Evolutionary conservation across 805 yeast genomes (phyloP).

Genomic region (Ogataea haglerorum): DNA sequence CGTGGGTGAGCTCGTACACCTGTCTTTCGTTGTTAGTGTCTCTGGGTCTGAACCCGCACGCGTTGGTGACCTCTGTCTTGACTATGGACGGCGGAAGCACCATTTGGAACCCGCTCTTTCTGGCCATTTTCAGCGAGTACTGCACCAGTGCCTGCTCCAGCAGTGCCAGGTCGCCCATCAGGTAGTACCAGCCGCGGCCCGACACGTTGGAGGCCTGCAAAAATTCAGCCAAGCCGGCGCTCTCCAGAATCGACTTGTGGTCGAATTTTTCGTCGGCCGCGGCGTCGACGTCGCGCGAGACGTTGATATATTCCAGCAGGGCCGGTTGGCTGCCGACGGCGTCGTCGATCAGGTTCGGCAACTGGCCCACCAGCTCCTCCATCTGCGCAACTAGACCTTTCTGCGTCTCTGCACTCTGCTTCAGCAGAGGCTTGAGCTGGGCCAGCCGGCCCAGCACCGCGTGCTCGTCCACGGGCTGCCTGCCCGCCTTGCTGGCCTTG

Average conservation of each 20-base stretch:
- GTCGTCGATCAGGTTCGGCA: slow-evolving; percentile 63
- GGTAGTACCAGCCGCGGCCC: slow-evolving; percentile 86
- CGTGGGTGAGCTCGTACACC: slow-evolving; percentile 56
- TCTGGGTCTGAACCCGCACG: slow-evolving; percentile 94
- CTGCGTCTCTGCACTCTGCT: slow-evolving; percentile 24
- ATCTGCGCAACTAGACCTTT: slow-evolving; percentile 37
- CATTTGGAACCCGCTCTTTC: slow-evolving; percentile 62
- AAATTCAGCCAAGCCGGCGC: slow-evolving; percentile 67
- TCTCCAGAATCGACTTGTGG: slow-evolving; percentile 70
- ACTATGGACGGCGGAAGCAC: slow-evolving; percentile 86
- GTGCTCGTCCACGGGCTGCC: slow-evolving; percentile 7
- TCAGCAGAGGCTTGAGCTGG: slow-evolving; percentile 29
- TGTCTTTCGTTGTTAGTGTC: slow-evolving; percentile 86
- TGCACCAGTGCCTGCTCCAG: slow-evolving; percentile 88
- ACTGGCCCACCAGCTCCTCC: slow-evolving; percentile 38
- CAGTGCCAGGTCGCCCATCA: slow-evolving; percentile 79
- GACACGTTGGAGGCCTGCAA: slow-evolving; percentile 67
- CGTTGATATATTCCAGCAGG: slow-evolving; percentile 52
- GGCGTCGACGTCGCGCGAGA: slow-evolving; percentile 27
- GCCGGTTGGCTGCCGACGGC: slow-evolving; percentile 43
- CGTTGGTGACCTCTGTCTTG: slow-evolving; percentile 67
- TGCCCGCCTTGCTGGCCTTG: slow-evolving; percentile 18
- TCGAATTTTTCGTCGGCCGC: slow-evolving; percentile 33
- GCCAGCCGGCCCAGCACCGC: slow-evolving; percentile 19
- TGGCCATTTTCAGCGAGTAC: slow-evolving; percentile 67